These are phyloP conservation scores for Medicago lupulina DNA, from an alignment of 306 rosid species.

Conservation along the genomic window DNA sequence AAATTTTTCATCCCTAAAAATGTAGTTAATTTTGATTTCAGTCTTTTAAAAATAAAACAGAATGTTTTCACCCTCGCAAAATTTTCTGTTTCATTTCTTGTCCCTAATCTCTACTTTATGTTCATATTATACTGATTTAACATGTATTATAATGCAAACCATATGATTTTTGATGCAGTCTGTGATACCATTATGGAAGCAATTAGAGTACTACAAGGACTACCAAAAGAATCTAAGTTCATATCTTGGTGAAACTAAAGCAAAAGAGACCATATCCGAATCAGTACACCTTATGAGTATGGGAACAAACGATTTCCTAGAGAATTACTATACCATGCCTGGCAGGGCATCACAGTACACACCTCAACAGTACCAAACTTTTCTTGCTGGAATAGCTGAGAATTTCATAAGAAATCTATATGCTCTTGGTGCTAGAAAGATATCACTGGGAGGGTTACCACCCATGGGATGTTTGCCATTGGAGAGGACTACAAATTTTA, in stretches of 20 bases:
- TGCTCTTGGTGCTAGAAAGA: slow-evolving; percentile 78
- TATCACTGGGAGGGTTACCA: slow-evolving; percentile 87
- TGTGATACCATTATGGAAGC: slow-evolving; percentile 87
- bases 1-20: too few relatives aligned
- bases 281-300: slow-evolving; percentile 70
- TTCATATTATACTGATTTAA: background rate
- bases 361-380: slow-evolving; percentile 56
- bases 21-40: too few relatives aligned
- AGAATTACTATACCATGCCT: slow-evolving; percentile 76
- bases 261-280: slow-evolving; percentile 54
- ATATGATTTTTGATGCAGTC: slow-evolving; percentile 56
- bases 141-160: slow-evolving; percentile 1
- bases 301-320: slow-evolving; percentile 92
- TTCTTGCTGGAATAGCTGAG: slow-evolving; percentile 65
- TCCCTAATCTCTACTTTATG: too few relatives aligned
- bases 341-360: slow-evolving; percentile 60
- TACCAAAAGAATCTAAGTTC: slow-evolving; percentile 66
- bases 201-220: slow-evolving; percentile 71
- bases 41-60: too few relatives aligned
- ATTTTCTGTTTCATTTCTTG: too few relatives aligned
- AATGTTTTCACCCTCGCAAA: too few relatives aligned
- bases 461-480: slow-evolving; percentile 97
- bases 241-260: slow-evolving; percentile 59
- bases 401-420: slow-evolving; percentile 66
- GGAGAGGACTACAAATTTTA: slow-evolving; percentile 72